Evolutionary conservation across 176 grass and related monocot genomes (phyloP).

Genomic region (Rhipidocladum racemiflorum): DNA sequence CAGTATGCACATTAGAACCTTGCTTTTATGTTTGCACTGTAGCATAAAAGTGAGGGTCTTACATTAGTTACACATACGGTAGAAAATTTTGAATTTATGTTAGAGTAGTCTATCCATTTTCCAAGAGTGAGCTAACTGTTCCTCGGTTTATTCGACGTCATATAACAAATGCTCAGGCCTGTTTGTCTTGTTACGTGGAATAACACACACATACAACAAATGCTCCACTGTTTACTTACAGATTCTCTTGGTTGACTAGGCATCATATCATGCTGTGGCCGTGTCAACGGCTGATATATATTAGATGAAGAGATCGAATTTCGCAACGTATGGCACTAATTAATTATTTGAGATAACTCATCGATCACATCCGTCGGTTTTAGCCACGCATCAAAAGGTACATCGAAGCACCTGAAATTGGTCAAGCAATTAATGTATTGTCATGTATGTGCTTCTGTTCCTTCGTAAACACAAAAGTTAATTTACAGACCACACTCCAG

Average conservation of each 20-base stretch:
- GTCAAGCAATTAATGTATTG: not conserved
- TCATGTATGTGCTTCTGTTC: not conserved
- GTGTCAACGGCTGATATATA: not conserved
- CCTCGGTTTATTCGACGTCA: not conserved
- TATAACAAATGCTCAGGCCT: not conserved
- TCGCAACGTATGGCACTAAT: not conserved
- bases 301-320: not conserved
- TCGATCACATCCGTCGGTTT: constrained; percentile 13
- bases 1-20: no score
- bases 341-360: not conserved
- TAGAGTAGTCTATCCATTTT: no score
- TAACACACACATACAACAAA: not conserved
- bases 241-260: not conserved
- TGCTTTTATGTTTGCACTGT: no score
- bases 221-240: not conserved
- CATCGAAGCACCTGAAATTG: not conserved
- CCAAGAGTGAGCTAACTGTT: no score
- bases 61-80: no score
- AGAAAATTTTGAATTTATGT: no score
- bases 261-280: not conserved
- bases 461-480: not conserved
- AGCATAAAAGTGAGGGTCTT: no score
- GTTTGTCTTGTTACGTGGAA: not conserved
- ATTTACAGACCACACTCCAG: not conserved
- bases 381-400: not conserved